phyloP scores from a whole-genome alignment of 2,329 filamentous ascomycete species.

The Nemania abortiva region DNA sequence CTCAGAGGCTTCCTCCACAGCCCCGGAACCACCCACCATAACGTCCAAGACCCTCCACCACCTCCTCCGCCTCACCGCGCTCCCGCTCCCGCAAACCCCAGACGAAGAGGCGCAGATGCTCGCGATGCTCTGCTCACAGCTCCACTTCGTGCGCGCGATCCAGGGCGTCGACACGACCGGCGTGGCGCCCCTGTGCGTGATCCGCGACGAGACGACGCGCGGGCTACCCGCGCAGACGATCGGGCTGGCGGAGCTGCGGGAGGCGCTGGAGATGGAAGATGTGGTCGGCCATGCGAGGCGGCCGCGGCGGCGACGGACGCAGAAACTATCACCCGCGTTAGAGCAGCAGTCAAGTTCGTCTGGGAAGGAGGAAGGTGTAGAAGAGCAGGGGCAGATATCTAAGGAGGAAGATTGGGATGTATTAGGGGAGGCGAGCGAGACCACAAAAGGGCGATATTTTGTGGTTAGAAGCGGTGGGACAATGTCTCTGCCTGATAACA shows the following conservation, averaged over 20 bases:
- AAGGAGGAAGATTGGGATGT: conserved; percentile 76
- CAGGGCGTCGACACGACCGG: conserved; percentile 81
- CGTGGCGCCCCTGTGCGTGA: conserved; percentile 79
- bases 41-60: conserved; percentile 79
- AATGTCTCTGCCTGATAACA: conserved; percentile 10
- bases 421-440: conserved; percentile 73
- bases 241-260: conserved; percentile 66
- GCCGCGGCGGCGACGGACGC: conserved; percentile 42
- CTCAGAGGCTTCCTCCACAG: conserved; percentile 44
- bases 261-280: conserved; percentile 70
- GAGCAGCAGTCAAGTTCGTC: not conserved
- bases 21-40: conserved; percentile 57
- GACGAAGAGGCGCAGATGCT: conserved; percentile 79
- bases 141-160: conserved; percentile 90
- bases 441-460: conserved; percentile 75
- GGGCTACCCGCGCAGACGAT: conserved; percentile 69
- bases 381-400: conserved; percentile 51
- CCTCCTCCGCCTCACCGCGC: conserved; percentile 87
- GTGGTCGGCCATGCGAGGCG: conserved; percentile 66
- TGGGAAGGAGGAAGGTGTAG: conserved; percentile 18
- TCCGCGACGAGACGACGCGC: conserved; percentile 80
- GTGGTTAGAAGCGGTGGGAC: conserved; percentile 73
- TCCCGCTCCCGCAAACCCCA: conserved; percentile 75
- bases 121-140: conserved; percentile 79
- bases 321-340: not conserved